Percentiles rank a stretch among this genome's conserved stretches.
Evolutionary conservation across 73 alveolate genomes (phyloP).

Genomic region (Paramecium sonneborni): DNA sequence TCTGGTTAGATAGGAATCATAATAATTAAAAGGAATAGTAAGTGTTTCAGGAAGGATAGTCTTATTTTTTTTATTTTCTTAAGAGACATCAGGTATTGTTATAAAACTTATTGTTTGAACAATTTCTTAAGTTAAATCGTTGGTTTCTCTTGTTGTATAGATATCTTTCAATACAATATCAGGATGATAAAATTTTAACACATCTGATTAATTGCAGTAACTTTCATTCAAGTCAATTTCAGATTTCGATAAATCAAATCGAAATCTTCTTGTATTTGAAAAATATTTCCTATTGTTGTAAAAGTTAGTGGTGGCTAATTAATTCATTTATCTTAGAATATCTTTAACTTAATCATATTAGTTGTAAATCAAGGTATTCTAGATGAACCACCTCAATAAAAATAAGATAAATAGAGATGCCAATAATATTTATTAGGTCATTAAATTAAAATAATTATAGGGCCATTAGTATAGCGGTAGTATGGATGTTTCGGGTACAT

Average conservation of each 20-base stretch:
- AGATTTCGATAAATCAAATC: background rate
- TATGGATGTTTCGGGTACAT: conserved; percentile 64
- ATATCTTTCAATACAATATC: background rate
- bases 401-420: background rate
- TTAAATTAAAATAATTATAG: background rate
- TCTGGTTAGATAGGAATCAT: background rate
- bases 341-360: background rate
- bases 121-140: conserved; percentile 22
- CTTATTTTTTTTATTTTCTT: background rate
- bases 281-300: background rate
- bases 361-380: background rate
- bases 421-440: background rate
- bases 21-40: conserved; percentile 19
- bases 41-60: background rate
- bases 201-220: background rate
- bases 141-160: background rate
- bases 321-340: background rate
- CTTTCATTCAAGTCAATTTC: background rate
- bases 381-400: background rate
- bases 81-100: too few relatives aligned
- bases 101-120: background rate
- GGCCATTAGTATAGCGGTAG: conserved; percentile 66
- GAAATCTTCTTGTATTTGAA: background rate
- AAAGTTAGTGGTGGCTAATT: background rate
- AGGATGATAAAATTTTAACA: conserved; percentile 6